These are phyloP conservation scores for Eimeria falciformis DNA, from an alignment of 169 alveolate genomes.

Conservation along the genomic window DNA sequence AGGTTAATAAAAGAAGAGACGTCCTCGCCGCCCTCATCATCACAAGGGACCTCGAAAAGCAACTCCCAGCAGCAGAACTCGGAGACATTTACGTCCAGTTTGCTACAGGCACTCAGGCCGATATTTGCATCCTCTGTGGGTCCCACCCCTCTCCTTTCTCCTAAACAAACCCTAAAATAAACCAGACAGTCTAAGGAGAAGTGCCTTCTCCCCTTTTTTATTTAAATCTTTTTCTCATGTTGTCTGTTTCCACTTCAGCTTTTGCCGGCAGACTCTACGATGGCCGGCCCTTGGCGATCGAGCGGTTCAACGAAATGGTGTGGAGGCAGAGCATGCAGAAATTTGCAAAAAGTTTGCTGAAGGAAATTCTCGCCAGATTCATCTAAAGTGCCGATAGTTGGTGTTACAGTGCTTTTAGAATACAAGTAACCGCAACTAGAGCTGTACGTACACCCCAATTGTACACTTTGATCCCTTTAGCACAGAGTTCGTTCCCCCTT, in stretches of 20 bases:
- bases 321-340: constrained; percentile 73
- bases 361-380: neutral
- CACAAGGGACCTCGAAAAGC: constrained; percentile 25
- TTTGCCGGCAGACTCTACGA: constrained; percentile 77
- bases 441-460: too few relatives aligned
- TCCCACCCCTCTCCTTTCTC: too few relatives aligned
- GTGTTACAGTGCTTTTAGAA: too few relatives aligned
- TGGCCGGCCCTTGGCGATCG: constrained; percentile 69
- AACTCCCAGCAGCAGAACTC: constrained; percentile 10
- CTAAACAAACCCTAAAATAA: too few relatives aligned
- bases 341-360: constrained; percentile 20
- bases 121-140: constrained; percentile 65
- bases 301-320: constrained; percentile 68
- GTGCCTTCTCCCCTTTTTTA: too few relatives aligned
- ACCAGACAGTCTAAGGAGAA: too few relatives aligned
- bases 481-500: too few relatives aligned
- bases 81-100: constrained; percentile 69
- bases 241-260: too few relatives aligned
- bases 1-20: constrained; percentile 51
- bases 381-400: too few relatives aligned
- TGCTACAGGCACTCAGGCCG: constrained; percentile 73
- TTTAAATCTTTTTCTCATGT: too few relatives aligned
- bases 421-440: too few relatives aligned
- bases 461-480: too few relatives aligned
- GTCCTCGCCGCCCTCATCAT: constrained; percentile 68